phyloP scores from a whole-genome alignment of 805 yeast species.

The Dipodascopsis tothii region DNA sequence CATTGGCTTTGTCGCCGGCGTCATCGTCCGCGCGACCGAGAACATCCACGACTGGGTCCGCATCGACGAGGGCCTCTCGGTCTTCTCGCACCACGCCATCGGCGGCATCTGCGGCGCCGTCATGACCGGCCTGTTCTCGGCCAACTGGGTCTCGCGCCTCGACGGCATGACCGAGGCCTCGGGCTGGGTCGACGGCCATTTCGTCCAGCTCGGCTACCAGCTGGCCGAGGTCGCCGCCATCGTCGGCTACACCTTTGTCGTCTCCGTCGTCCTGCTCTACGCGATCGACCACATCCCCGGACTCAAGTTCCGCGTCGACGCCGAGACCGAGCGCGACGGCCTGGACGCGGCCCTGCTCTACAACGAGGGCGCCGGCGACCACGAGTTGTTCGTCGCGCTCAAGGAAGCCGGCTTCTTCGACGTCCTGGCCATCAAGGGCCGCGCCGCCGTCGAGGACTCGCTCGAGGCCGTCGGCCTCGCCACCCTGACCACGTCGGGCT shows the following conservation, averaged over 20 bases:
- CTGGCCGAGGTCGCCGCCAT: conserved; percentile 68
- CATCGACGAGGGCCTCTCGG: conserved; percentile 93
- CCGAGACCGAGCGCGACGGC: conserved; percentile 82
- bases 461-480: not conserved
- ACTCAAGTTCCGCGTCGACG: conserved; percentile 71
- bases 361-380: conserved; percentile 23
- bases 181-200: conserved; percentile 78
- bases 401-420: conserved; percentile 13
- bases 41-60: conserved; percentile 40
- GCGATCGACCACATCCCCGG: conserved; percentile 69
- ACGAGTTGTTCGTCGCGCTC: conserved; percentile 17
- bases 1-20: conserved; percentile 57
- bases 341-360: conserved; percentile 49
- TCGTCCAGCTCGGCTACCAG: conserved; percentile 79
- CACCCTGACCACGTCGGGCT: not conserved
- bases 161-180: conserved; percentile 50
- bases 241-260: conserved; percentile 65
- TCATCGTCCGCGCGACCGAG: conserved; percentile 18
- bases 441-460: not conserved
- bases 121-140: conserved; percentile 86
- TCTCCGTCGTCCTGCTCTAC: conserved; percentile 61
- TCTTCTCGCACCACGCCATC: conserved; percentile 83
- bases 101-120: conserved; percentile 80
- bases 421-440: not conserved
- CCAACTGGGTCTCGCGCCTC: conserved; percentile 68